phyloP scores from a whole-genome alignment of 306 rosid species.

The Lathyrus sativus region DNA sequence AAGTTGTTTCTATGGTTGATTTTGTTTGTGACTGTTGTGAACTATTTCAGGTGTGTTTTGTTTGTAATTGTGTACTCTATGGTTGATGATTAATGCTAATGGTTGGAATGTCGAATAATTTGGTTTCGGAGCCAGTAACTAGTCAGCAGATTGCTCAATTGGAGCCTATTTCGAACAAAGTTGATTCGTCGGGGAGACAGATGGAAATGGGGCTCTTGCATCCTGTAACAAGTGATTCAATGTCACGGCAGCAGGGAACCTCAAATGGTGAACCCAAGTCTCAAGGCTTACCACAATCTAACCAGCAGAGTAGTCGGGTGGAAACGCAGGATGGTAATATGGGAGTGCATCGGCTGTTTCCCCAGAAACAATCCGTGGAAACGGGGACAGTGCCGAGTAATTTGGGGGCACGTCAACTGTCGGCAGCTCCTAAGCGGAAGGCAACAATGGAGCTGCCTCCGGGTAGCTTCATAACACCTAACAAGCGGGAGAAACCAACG shows the following conservation, averaged over 20 bases:
- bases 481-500: slow-evolving; percentile 58
- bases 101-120: slow-evolving; percentile 60
- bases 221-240: slow-evolving; percentile 48
- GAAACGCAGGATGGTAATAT: slow-evolving; percentile 36
- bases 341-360: slow-evolving; percentile 42
- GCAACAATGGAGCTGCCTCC: slow-evolving; percentile 49
- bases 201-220: slow-evolving; percentile 51
- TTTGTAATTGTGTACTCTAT: background rate
- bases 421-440: slow-evolving; percentile 70
- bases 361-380: slow-evolving; percentile 48
- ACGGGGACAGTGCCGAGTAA: slow-evolving; percentile 41
- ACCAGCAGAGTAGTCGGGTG: slow-evolving; percentile 48
- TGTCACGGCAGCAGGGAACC: slow-evolving; percentile 47
- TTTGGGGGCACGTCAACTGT: slow-evolving; percentile 45
- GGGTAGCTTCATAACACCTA: slow-evolving; percentile 40
- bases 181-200: slow-evolving; percentile 60
- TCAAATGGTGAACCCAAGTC: slow-evolving; percentile 42
- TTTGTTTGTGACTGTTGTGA: slow-evolving; percentile 25
- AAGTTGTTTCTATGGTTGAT: slow-evolving; percentile 16
- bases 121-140: slow-evolving; percentile 57
- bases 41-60: slow-evolving; percentile 36
- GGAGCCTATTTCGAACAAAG: slow-evolving; percentile 54
- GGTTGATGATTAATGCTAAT: slow-evolving; percentile 32
- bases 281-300: slow-evolving; percentile 46
- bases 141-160: slow-evolving; percentile 64